These are phyloP conservation scores for Diaporthe humulicola DNA, from an alignment of 2,329 filamentous ascomycete species.

Conservation along the genomic window DNA sequence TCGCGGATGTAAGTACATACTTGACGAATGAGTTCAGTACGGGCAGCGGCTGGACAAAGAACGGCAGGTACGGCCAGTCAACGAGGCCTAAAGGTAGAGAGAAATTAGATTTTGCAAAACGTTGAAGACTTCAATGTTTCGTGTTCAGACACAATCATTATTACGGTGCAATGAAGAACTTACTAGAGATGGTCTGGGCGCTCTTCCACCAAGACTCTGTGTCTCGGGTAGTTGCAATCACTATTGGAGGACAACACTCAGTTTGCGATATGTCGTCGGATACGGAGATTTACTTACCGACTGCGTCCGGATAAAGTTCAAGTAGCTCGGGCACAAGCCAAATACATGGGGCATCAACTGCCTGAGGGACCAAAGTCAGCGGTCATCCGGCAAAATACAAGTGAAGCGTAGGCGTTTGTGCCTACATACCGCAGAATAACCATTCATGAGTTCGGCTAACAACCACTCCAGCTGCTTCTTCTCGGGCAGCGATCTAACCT, in stretches of 20 bases:
- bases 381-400: neutral
- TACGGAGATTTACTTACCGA: neutral
- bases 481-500: slow-evolving; percentile 46
- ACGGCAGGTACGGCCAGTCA: neutral
- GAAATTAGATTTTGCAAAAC: neutral
- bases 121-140: no score
- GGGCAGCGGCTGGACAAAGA: neutral
- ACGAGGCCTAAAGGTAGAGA: neutral
- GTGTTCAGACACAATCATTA: no score
- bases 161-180: neutral
- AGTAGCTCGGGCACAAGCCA: neutral
- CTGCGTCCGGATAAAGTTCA: neutral
- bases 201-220: slow-evolving; percentile 3
- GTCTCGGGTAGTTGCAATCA: neutral
- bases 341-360: neutral
- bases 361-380: neutral
- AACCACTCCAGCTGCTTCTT: slow-evolving; percentile 53
- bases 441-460: slow-evolving; percentile 49
- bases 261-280: no score
- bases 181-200: neutral
- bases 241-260: neutral
- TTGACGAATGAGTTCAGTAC: neutral
- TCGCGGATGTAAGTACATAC: neutral
- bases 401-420: no score
- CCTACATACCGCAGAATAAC: neutral